Conservation (phyloP, 306 rosid species). For the Quillaja saponaria region DNA sequence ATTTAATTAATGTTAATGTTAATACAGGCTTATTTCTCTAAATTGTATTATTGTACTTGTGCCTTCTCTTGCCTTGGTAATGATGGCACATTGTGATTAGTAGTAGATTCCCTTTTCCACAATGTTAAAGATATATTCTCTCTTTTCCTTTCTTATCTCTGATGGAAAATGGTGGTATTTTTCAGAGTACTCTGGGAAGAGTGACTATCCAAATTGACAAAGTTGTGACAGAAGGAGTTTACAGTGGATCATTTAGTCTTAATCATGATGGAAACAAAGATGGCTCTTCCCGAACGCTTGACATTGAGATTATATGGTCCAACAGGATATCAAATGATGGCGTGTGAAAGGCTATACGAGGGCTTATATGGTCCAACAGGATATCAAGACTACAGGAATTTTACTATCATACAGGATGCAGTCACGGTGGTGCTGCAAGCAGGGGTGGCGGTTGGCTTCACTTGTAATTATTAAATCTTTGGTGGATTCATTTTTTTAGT, state of each 20-base stretch:
- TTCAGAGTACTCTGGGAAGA: conserved; percentile 85
- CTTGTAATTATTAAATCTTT: conserved; percentile 50
- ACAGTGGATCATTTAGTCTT: conserved; percentile 92
- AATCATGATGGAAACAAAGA: conserved; percentile 91
- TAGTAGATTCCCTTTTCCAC: neutral
- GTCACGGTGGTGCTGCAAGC: conserved; percentile 9
- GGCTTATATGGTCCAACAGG: no score
- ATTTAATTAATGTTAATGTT: no score
- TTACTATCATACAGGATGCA: no score
- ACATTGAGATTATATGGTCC: conserved; percentile 62
- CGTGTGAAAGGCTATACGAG: no score
- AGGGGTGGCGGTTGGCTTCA: conserved; percentile 36
- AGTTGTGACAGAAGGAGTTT: conserved; percentile 90
- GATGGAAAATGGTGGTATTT: conserved; percentile 28
- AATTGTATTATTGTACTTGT: neutral
- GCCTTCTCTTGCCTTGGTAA: neutral
- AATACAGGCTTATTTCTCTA: conserved; percentile 17
- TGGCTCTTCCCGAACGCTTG: conserved; percentile 85
- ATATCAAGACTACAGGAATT: no score
- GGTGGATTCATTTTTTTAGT: conserved; percentile 69
- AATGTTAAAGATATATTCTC: no score
- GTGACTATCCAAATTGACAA: conserved; percentile 97
- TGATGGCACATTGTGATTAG: neutral
- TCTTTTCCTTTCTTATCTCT: conserved; percentile 27
- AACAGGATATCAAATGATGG: neutral